These are phyloP conservation scores for Hebeloma cylindrosporum DNA, from an alignment of 768 basidiomycete species.

Conservation along the genomic window DNA sequence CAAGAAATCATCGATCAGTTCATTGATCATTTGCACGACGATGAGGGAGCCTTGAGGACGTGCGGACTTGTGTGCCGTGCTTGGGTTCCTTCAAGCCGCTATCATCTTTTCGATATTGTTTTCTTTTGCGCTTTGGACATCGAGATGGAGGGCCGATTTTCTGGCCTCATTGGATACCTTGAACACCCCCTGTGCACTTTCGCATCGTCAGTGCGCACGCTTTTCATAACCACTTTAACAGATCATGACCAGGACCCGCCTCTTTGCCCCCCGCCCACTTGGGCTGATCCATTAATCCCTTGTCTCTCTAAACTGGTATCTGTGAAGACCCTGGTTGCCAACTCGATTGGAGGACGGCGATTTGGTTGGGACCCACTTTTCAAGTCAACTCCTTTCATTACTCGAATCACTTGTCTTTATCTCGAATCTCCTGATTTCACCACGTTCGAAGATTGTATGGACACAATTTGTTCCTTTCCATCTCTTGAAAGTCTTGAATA, in stretches of 20 bases:
- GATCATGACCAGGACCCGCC: background rate
- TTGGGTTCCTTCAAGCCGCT: background rate
- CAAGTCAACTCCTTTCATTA: too few species aligned
- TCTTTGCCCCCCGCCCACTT: background rate
- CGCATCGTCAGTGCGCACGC: background rate
- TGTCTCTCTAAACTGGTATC: background rate
- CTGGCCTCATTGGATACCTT: background rate
- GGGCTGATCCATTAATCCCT: background rate
- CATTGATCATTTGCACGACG: too few species aligned
- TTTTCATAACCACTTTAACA: background rate
- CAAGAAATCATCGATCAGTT: too few species aligned
- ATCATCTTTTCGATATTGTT: background rate
- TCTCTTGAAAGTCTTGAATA: too few species aligned
- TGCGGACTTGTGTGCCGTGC: background rate
- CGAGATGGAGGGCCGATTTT: background rate
- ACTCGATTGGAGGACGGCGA: too few species aligned
- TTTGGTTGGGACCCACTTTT: too few species aligned
- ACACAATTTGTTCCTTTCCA: too few species aligned
- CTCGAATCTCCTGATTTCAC: too few species aligned
- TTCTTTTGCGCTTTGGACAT: background rate
- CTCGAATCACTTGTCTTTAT: too few species aligned
- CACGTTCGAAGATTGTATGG: too few species aligned
- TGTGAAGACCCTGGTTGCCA: background rate
- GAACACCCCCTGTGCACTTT: slow-evolving; percentile 1
- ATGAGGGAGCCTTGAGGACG: background rate